A percentile compares a stretch with the other conserved stretches of the same genome.
These are phyloP conservation scores for Hyphochytrium catenoides DNA, from an alignment of 352 stramenopile species.

Conservation along the genomic window DNA sequence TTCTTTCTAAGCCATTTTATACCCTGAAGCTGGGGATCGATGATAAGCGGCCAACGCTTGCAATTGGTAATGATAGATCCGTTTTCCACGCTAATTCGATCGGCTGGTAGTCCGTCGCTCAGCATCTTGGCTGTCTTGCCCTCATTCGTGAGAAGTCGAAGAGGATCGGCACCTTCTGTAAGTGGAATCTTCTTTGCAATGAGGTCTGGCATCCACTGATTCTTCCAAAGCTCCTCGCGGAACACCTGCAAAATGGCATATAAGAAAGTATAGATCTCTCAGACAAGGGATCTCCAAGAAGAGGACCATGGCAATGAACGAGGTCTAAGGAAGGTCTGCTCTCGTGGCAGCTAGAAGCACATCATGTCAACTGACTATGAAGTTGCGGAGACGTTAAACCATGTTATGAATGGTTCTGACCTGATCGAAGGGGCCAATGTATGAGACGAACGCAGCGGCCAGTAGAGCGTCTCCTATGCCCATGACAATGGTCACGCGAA, in stretches of 20 bases:
- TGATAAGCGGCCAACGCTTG: conserved; percentile 51
- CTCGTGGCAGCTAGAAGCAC: too few species aligned
- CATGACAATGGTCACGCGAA: conserved; percentile 16
- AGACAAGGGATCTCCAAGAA: not conserved
- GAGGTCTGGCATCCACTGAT: conserved; percentile 65
- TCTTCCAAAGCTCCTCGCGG: conserved; percentile 45
- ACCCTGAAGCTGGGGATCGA: conserved; percentile 70
- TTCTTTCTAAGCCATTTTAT: conserved; percentile 65
- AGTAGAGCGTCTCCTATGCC: conserved; percentile 68
- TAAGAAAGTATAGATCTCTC: not conserved
- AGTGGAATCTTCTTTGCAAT: conserved; percentile 72
- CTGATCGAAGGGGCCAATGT: conserved; percentile 82
- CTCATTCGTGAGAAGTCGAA: conserved; percentile 85
- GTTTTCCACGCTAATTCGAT: conserved; percentile 70
- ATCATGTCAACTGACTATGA: too few species aligned
- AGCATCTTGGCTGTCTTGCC: conserved; percentile 73
- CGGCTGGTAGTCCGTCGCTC: conserved; percentile 50
- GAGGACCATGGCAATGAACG: too few species aligned
- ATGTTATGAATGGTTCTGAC: too few species aligned
- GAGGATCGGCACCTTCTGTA: conserved; percentile 76
- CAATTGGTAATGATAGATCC: conserved; percentile 55
- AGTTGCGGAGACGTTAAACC: too few species aligned
- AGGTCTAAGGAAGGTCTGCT: too few species aligned
- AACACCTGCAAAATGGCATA: too few species aligned
- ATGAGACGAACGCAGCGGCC: conserved; percentile 73